These are phyloP conservation scores for Aaosphaeria pasadenensis DNA, from an alignment of 2,329 filamentous ascomycete genomes.

Conservation along the genomic window DNA sequence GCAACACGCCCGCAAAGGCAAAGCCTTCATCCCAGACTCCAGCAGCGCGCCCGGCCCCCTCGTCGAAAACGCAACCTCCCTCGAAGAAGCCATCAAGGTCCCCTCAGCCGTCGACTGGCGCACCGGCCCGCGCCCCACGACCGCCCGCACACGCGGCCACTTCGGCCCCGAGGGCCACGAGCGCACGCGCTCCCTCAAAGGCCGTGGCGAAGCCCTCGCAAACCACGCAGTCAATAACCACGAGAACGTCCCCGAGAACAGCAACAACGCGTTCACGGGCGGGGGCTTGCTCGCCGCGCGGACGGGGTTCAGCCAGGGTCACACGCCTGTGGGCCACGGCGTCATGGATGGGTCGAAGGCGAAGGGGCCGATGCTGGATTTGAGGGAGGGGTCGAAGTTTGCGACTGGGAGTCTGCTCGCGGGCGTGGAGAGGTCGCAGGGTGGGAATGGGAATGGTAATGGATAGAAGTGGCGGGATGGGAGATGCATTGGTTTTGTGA, in stretches of 20 bases:
- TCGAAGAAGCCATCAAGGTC: constrained; percentile 41
- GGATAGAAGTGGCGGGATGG: background rate
- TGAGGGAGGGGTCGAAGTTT: constrained; percentile 42
- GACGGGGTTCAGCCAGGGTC: constrained; percentile 40
- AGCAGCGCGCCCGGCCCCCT: constrained; percentile 36
- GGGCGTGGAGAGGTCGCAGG: constrained; percentile 32
- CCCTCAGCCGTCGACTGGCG: constrained; percentile 47
- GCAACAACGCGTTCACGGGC: constrained; percentile 43
- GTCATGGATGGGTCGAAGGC: constrained; percentile 46
- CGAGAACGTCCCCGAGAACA: constrained; percentile 23
- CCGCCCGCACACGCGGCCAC: constrained; percentile 17
- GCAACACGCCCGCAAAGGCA: constrained; percentile 53
- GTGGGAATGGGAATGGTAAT: constrained; percentile 8
- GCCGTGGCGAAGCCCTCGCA: constrained; percentile 31
- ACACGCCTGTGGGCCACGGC: constrained; percentile 39
- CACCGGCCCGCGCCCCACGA: constrained; percentile 21
- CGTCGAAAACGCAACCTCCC: constrained; percentile 46
- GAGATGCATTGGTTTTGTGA: no score
- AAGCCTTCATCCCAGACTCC: constrained; percentile 43
- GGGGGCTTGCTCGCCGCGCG: constrained; percentile 38
- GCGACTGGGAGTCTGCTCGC: constrained; percentile 49
- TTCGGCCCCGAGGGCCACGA: constrained; percentile 27
- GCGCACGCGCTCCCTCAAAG: constrained; percentile 31
- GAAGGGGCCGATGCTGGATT: constrained; percentile 44
- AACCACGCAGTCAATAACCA: constrained; percentile 35